Base-by-base conservation (phyloP, 2,329 filamentous ascomycete species). In the Pezizomycotina sp. region DNA sequence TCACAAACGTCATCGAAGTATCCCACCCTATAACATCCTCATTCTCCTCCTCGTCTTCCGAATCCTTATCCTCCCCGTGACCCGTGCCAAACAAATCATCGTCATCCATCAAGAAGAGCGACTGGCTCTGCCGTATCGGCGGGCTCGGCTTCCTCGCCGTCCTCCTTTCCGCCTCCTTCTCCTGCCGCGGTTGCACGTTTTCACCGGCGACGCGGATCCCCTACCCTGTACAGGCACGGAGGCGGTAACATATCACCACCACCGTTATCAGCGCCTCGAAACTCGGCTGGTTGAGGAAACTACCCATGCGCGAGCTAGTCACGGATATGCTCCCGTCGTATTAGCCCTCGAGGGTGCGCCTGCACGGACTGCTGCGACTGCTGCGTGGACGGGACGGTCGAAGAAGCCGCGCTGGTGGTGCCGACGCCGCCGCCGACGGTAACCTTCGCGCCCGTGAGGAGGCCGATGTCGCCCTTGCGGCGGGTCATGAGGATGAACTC, bases 401-500 rank as follows among this genome's bases (percentile, higher is more conserved):
- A n/a, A n/a, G n/a, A n/a, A n/a, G n/a, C n/a, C n/a, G n/a, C n/a
- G n/a, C n/a, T n/a, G n/a, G n/a, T n/a, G n/a, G n/a, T n/a, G n/a
- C n/a, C n/a, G n/a, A n/a, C n/a, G n/a, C n/a, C n/a, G n/a, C n/a
- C n/a, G n/a, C n/a, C n/a, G n/a, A n/a, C n/a, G n/a, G n/a, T n/a
- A n/a, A n/a, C n/a, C n/a, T n/a, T n/a, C n/a, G n/a, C n/a, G n/a
- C n/a, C n/a, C n/a, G n/a, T n/a, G n/a, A n/a, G n/a, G n/a, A n/a
- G n/a, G n/a, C n/a, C n/a, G n/a, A n/a, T n/a, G n/a, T n/a, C 41
- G n/a, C 41, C 41, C 14, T 38, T 36, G 14, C 39, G 38, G 27
- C 41, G 41, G 32, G 65, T 68, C 64, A 67, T 68, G 22, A 68
- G 55, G 3, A 64, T 68, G 46, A 67, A 67, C 34, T 66, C 60